Evolutionary conservation across 257 asterid species (phyloP).

Genomic region (Thymus mandschuricus): DNA sequence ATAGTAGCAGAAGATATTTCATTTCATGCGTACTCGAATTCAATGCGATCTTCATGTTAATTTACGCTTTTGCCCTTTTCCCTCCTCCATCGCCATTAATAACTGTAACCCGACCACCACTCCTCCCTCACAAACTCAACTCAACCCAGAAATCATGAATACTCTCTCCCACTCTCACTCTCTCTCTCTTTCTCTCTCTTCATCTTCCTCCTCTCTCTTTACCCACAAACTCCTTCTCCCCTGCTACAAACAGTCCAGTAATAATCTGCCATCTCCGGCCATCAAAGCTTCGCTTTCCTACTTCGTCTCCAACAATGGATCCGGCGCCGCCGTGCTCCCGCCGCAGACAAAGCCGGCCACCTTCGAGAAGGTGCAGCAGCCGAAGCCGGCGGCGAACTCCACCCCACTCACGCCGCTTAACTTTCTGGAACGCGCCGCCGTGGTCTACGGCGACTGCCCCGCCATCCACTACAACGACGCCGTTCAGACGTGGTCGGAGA

Average conservation of each 20-base stretch:
- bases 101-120: not conserved
- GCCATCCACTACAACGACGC: conserved; percentile 45
- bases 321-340: not conserved
- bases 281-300: conserved; percentile 21
- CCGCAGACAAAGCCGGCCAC: not conserved
- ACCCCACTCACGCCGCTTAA: conserved; percentile 47
- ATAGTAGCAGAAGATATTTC: too few species aligned
- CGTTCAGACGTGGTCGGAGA: conserved; percentile 53
- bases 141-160: conserved; percentile 24
- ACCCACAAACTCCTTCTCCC: too few species aligned
- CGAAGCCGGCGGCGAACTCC: conserved; percentile 34
- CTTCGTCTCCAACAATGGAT: not conserved
- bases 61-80: not conserved
- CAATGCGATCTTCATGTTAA: not conserved
- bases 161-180: conserved; percentile 16
- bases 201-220: not conserved
- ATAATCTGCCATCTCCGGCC: not conserved
- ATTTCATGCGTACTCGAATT: not conserved
- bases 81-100: not conserved
- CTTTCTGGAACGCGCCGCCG: conserved; percentile 50
- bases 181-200: conserved; percentile 15
- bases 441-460: conserved; percentile 47
- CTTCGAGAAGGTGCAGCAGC: not conserved
- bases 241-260: not conserved
- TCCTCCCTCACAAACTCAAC: not conserved